Base-by-base conservation (phyloP, 2,329 filamentous ascomycete genomes). In the Penicillium sclerotiorum region DNA sequence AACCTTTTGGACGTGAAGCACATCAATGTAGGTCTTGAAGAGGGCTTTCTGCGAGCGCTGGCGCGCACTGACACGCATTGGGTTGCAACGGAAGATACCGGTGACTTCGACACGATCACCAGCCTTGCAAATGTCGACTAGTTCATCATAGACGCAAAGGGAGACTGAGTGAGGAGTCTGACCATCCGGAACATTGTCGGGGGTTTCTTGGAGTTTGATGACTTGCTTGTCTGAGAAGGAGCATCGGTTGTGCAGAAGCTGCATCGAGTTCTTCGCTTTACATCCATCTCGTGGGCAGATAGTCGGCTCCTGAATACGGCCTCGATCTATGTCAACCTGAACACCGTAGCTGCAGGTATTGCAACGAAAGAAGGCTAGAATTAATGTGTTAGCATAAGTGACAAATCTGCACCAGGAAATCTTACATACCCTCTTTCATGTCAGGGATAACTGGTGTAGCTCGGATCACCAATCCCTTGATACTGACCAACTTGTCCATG, bases 151-250 rank as follows among this genome's bases (percentile, higher is more conserved):
- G 11, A 92, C 90, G 65, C 93, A 96, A 42, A 99, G 84, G 0
- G 93, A 96, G 21, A 99, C 94, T 0, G 93, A 96, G 72, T 99
- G 94, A 12, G 94, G 94, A 17, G 94, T 99, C 73, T 99, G 94
- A 15, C 94, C 94, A 58, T 96, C 88, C 41, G 94, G 94, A 15
- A 99, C 88, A 30, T 85, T 90, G 70, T 99, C 94, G 0, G 94
- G 94, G 0, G 94, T 99, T 73, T 99, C 94, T 73, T 99, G 94
- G 33, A 99, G 80, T 72, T 99, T 99, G 75, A 99, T 96, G 52
- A 99, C 90, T 70, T 99, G 94, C 77, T 99, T 99, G 70, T 99
- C 94, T 47, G 92, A 88, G 65, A 99, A 99, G 8, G 84, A 83
- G 60, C 91, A 97, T 53, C 94, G 87, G 72, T 99, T 99, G 77